phyloP scores from a whole-genome alignment of 805 yeast genomes.

The Barnettozyma siamensis region DNA sequence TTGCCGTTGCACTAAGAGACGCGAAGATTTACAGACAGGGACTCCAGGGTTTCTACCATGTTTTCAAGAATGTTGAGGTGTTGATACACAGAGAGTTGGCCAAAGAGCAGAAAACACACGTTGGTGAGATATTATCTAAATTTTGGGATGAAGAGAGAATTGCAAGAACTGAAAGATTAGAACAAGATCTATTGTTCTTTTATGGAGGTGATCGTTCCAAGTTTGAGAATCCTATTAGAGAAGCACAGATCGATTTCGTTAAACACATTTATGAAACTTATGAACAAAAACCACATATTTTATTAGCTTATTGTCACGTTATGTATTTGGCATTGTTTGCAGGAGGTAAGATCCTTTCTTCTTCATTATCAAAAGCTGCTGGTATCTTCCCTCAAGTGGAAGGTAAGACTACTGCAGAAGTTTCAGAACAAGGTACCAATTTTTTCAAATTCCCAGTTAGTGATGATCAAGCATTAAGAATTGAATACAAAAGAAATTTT shows the following conservation, averaged over 20 bases:
- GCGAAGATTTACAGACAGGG: constrained; percentile 77
- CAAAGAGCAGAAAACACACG: constrained; percentile 22
- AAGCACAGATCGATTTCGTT: constrained; percentile 56
- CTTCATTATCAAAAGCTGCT: constrained; percentile 57
- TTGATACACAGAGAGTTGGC: constrained; percentile 41
- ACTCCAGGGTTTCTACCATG: constrained; percentile 64
- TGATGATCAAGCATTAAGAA: constrained; percentile 60
- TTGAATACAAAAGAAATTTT: constrained; percentile 65
- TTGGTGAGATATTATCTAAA: constrained; percentile 41
- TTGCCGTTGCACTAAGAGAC: constrained; percentile 73
- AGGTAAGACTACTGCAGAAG: constrained; percentile 59
- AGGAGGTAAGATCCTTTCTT: constrained; percentile 75
- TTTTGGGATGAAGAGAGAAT: constrained; percentile 64
- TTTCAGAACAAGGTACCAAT: constrained; percentile 57
- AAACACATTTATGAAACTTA: constrained; percentile 53
- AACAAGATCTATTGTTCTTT: constrained; percentile 61
- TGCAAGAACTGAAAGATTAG: constrained; percentile 52
- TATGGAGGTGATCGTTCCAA: constrained; percentile 51
- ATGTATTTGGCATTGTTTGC: constrained; percentile 83
- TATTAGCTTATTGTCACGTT: constrained; percentile 80
- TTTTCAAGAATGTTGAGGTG: constrained; percentile 59
- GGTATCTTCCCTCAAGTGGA: constrained; percentile 72
- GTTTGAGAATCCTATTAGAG: constrained; percentile 51
- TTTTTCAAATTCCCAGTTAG: constrained; percentile 66
- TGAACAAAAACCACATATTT: constrained; percentile 57